Conservation (phyloP, 2,329 filamentous ascomycete species). For the Phyllosticta citrichinensis region DNA sequence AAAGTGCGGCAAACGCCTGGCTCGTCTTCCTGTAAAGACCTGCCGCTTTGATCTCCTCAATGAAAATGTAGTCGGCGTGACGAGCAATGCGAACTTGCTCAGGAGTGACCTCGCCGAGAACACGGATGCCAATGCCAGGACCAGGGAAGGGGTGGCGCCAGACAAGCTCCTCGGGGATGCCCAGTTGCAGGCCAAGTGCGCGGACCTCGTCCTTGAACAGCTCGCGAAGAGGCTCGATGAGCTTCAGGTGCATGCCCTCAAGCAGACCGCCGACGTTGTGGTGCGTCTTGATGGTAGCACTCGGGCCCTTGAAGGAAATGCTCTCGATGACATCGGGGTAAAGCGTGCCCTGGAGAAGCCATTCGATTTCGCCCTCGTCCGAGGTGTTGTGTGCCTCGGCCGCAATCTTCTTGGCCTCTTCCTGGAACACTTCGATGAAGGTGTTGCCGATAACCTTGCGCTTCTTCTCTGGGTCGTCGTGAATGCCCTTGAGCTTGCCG, state of each 20-base stretch:
- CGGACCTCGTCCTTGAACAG: constrained; percentile 81
- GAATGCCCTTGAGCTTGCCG: constrained; percentile 61
- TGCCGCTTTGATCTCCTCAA: constrained; percentile 60
- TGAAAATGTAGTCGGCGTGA: constrained; percentile 71
- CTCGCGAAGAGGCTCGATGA: constrained; percentile 70
- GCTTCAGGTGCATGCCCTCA: constrained; percentile 51
- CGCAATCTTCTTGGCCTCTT: constrained; percentile 66
- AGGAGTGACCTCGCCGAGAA: constrained; percentile 74
- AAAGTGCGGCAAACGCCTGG: constrained; percentile 60
- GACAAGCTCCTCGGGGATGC: constrained; percentile 64
- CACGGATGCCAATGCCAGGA: constrained; percentile 64
- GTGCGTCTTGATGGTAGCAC: constrained; percentile 63
- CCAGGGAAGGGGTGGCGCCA: constrained; percentile 72
- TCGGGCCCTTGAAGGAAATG: constrained; percentile 64
- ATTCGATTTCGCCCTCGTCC: constrained; percentile 67
- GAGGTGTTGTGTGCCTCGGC: constrained; percentile 56
- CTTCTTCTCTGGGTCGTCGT: constrained; percentile 71
- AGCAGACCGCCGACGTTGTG: constrained; percentile 64
- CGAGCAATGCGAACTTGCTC: constrained; percentile 70
- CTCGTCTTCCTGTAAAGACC: constrained; percentile 63
- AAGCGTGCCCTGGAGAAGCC: constrained; percentile 78
- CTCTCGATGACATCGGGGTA: constrained; percentile 66
- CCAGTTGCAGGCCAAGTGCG: constrained; percentile 56
- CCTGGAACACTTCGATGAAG: constrained; percentile 76
- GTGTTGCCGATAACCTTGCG: constrained; percentile 80